Base-by-base conservation (phyloP, 2,329 filamentous ascomycete genomes). In the Ophiostoma tasmaniense region DNA sequence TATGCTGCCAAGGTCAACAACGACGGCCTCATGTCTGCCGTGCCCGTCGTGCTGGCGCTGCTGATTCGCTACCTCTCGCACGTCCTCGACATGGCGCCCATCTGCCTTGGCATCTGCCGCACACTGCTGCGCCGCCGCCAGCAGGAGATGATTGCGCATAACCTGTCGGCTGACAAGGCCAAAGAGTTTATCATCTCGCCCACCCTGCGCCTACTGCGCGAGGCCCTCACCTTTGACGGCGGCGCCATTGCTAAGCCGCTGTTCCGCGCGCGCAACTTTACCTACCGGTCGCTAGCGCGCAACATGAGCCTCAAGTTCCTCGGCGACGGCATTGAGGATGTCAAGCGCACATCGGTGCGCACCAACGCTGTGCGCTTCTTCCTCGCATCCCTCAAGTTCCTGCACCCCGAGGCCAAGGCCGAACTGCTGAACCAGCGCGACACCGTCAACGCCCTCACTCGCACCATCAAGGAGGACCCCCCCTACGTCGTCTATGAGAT, bases 101-200 rank as follows among this genome's bases (percentile, higher is more conserved):
- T 91, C 74, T 94, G 93, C 11, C 80, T 92, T 7, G 86, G 89
- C 37, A 83, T 99, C 65, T 93, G 92, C 77, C 90, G 91, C 73
- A 91, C 91, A 20, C 80, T 98, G 59, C 80, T 99, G 35, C 90
- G 93, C 74, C 90, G 90, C 72, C 86, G 89, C 33, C 92, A 97
- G 73, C 83, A 93, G 72, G 92, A 93, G 73, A 85, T 96, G 2
- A 80, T 98, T 30, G 88, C 91, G 39, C 88, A 89, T 70, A 92
- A 92, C 70, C 80, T 98, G 22, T 89, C 91, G 3, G 87, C 91
- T 0, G 89, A 91, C 30, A 93, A 92, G 77, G 85, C 87, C 65
- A 97, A 96, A 76, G 92, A 93, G 52, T 92, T 91, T 77, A 82
- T 98, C 70, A 93, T 97, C 71, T 95, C 92, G 2, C 94, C 95